Evolutionary conservation across 129 eudicot species (phyloP).

Genomic region (Centaurea solstitialis): DNA sequence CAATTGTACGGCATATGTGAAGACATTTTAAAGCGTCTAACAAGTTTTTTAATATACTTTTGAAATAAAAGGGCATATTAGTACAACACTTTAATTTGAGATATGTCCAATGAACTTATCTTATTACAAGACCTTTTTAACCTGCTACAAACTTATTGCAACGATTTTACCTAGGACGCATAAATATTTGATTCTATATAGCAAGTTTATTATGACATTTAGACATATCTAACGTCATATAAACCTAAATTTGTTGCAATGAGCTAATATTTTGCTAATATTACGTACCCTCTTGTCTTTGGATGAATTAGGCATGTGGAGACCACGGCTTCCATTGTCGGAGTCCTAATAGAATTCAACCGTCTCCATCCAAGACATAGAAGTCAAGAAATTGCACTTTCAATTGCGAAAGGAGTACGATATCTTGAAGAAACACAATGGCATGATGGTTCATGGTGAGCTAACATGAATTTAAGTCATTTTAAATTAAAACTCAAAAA

Average conservation of each 20-base stretch:
- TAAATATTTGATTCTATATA: neutral
- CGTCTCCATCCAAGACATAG: constrained; percentile 47
- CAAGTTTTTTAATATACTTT: neutral
- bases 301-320: constrained; percentile 52
- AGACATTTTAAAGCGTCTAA: neutral
- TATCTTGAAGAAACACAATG: constrained; percentile 60
- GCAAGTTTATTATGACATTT: neutral
- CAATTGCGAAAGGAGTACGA: constrained; percentile 40
- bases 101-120: neutral
- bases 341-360: constrained; percentile 48
- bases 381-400: constrained; percentile 40
- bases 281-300: neutral
- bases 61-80: neutral
- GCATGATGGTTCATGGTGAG: constrained; percentile 71
- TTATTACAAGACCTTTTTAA: neutral
- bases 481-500: neutral
- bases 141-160: neutral
- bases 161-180: neutral
- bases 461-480: neutral
- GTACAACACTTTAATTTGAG: too few relatives aligned
- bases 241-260: neutral
- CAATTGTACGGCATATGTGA: neutral
- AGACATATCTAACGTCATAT: neutral
- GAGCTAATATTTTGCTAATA: neutral
- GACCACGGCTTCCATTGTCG: constrained; percentile 52